These are phyloP conservation scores for Lachancea sp. DNA, from an alignment of 805 yeast genomes.

Conservation along the genomic window DNA sequence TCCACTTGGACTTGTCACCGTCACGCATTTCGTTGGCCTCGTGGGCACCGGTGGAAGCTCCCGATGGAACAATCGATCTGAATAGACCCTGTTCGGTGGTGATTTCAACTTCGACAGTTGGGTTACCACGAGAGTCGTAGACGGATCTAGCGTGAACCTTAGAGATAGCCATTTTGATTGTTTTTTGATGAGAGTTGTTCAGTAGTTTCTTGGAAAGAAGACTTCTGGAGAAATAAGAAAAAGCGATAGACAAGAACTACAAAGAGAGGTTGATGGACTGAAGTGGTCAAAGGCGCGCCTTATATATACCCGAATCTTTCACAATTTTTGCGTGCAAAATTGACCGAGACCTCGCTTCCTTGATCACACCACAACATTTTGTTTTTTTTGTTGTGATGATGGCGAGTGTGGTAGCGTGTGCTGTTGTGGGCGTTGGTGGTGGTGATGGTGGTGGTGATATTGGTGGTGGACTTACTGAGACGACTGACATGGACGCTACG, in stretches of 20 bases:
- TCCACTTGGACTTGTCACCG: slow-evolving; percentile 95
- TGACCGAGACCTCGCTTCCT: not conserved
- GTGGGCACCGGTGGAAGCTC: slow-evolving; percentile 98
- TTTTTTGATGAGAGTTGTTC: slow-evolving; percentile 3
- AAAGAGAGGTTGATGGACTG: too few species aligned
- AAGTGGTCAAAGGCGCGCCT: too few species aligned
- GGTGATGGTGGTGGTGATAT: too few species aligned
- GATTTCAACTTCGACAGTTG: slow-evolving; percentile 97
- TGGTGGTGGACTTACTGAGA: too few species aligned
- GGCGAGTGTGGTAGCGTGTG: too few species aligned
- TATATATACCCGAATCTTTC: too few species aligned
- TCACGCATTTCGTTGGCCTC: slow-evolving; percentile 99
- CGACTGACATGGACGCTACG: too few species aligned
- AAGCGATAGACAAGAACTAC: slow-evolving; percentile 1
- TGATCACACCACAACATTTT: slow-evolving; percentile 1
- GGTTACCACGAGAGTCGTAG: slow-evolving; percentile 99
- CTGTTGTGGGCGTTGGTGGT: too few species aligned
- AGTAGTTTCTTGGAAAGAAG: slow-evolving; percentile 17
- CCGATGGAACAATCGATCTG: slow-evolving; percentile 98
- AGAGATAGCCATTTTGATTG: slow-evolving; percentile 62
- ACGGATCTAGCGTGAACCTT: slow-evolving; percentile 93
- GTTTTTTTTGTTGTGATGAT: not conserved
- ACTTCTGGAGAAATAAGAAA: not conserved
- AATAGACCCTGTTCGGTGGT: slow-evolving; percentile 87
- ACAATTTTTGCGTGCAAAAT: not conserved